Base-by-base conservation (phyloP, 78 protist genomes). In the Dictyostelium firmibasis region DNA sequence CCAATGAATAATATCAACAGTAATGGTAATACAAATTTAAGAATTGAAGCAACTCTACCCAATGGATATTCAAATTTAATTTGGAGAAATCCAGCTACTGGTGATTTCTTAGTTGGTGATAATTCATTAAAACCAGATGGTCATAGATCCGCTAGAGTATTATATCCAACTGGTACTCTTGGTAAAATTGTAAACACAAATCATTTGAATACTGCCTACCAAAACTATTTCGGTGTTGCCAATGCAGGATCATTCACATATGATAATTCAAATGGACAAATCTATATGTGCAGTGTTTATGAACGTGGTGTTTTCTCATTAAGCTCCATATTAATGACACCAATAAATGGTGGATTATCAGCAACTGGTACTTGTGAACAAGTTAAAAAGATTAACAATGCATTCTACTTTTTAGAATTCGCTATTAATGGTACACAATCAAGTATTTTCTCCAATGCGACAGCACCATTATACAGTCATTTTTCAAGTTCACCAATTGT, bases 331-430 rank as follows among this genome's bases (percentile, higher is more conserved):
- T 5, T 16, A 7, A 35, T 74, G 81, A 27, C 33, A 18, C 23
- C 2, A 27, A 5, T 23, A 16, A 67, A 6, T 27, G 11, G 0
- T 35, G 81, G 20, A 74, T 4, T 33, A 18, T 5, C 14, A 3
- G 31, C 41, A 35, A 74, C 81, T 33, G 81, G 81, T 35, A 33
- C 53, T 14, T 74, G 81, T 74, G 44, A 74, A 35, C 81, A 74
- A 74, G 20, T 74, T 36, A 74, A 18, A 74, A 74, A 13, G 0
- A 74, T 9, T 4, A 33, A 33, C 35, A 31, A 74, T 31, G 50
- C 23, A 74, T 11, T 74, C 0, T 74, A 74, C 44, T 27, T 74
- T 31, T 33, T 74, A 33, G 81, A 74, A 27, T 74, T 27, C 20
- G 31, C 81, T 14, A 5, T 18, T 29, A 74, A 74, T 74, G 27